Evolutionary conservation across 768 basidiomycete species (phyloP), one percentile per base, ranked within the genome.

Genomic region (Trametes cinnabarina): DNA sequence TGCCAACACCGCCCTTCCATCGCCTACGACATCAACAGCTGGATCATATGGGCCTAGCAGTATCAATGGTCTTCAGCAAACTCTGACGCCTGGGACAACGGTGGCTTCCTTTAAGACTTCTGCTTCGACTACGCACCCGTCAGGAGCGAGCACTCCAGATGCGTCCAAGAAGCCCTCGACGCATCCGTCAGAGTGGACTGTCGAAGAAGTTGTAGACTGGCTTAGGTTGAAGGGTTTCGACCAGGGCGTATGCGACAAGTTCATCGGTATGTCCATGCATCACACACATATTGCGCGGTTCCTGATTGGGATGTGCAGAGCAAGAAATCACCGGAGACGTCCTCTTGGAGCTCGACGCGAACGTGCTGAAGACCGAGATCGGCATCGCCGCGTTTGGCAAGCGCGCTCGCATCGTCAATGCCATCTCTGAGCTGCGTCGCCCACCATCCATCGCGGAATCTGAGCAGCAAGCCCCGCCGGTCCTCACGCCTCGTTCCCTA

Each of bases 241-340:
- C 62, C 78, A 86, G 47, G 80, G 83, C 44, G 86, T 94, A 3
- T 88, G 88, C 64, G 82, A 85, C 55, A 95, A 91, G 69, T 98
- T 99, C 68, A 84, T 80, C 40, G 94, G 93, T 92, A 64, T 60
- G 84, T 76, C 25, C n/a, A 23, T n/a, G 5, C 11, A 32, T 32
- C 57, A 20, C 22, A 11, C 20, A 4, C 5, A 39, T 15, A 8
- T n/a, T 28, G 28, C 19, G 9, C 34, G 53, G 2, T 42, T 47
- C 12, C n/a, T 51, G 43, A 61, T 26, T 62, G 58, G 8, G 28
- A 48, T 2, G 25, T 59, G 40, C 69, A 94, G 96, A 98, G 74
- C 94, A 99, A 84, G 97, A 99, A 76, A 98, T 99, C 52, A 92
- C 94, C 0, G 97, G 97, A 19, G 97, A 99, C 65, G 92, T 98